phyloP scores from a whole-genome alignment of 2,329 filamentous ascomycete genomes.

The Phyllosticta citriasiana region DNA sequence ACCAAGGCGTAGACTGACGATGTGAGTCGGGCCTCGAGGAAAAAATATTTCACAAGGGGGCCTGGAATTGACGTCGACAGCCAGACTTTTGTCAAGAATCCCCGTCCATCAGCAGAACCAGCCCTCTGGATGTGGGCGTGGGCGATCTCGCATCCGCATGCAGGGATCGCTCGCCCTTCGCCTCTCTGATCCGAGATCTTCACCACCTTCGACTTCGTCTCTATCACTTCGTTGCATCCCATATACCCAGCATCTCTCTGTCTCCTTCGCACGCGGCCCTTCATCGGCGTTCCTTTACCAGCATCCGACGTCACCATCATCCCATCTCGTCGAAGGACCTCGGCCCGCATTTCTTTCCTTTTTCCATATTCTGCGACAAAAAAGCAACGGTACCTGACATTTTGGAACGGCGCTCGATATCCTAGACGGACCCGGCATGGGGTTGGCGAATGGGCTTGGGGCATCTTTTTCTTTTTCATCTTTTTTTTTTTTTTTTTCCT shows the following conservation, averaged over 20 bases:
- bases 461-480: slow-evolving; percentile 2
- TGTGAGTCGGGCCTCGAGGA: neutral
- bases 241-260: neutral
- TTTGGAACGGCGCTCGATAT: slow-evolving; percentile 10
- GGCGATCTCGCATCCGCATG: slow-evolving; percentile 6
- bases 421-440: slow-evolving; percentile 7
- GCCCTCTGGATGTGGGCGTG: slow-evolving; percentile 3
- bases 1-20: slow-evolving; percentile 28
- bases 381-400: slow-evolving; percentile 9
- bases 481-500: neutral
- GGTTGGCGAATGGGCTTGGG: slow-evolving; percentile 10
- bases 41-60: neutral
- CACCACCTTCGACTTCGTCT: neutral
- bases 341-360: slow-evolving; percentile 11
- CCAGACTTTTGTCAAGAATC: neutral
- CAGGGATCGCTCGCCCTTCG: slow-evolving; percentile 1
- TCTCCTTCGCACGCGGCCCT: neutral
- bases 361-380: slow-evolving; percentile 8
- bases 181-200: slow-evolving; percentile 4
- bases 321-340: slow-evolving; percentile 12
- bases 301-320: neutral
- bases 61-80: slow-evolving; percentile 6
- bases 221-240: slow-evolving; percentile 1
- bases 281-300: neutral
- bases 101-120: slow-evolving; percentile 2